A percentile compares a stretch with the other conserved stretches of the same genome.
Conservation (phyloP, 2,329 filamentous ascomycete genomes). For the Stachybotrys elegans region DNA sequence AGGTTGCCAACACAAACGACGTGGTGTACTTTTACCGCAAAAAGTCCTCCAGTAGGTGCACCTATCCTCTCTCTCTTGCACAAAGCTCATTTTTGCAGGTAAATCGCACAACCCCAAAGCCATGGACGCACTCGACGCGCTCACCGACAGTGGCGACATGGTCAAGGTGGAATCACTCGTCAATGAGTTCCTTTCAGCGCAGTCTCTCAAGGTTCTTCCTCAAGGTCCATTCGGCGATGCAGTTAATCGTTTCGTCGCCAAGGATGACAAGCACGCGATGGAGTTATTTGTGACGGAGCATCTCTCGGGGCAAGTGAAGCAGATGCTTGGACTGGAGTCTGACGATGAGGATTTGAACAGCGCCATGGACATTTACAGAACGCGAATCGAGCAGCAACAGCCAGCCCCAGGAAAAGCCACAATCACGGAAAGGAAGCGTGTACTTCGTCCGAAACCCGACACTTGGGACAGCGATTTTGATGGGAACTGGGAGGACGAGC, state of each 20-base stretch:
- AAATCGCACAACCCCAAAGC: conserved; percentile 43
- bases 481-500: conserved; percentile 78
- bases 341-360: conserved; percentile 63
- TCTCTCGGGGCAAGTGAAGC: conserved; percentile 63
- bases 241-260: conserved; percentile 87
- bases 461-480: conserved; percentile 88
- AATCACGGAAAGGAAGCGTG: conserved; percentile 28
- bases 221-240: conserved; percentile 92
- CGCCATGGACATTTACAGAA: conserved; percentile 69
- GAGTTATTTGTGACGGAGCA: conserved; percentile 72
- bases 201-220: conserved; percentile 87
- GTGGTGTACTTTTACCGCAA: conserved; percentile 91
- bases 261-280: conserved; percentile 92
- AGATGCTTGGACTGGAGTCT: conserved; percentile 60
- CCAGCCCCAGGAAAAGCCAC: conserved; percentile 46
- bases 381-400: conserved; percentile 67
- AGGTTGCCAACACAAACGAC: conserved; percentile 89
- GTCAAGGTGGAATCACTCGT: conserved; percentile 88
- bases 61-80: no score
- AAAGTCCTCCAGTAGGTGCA: conserved; percentile 8
- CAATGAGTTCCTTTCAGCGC: conserved; percentile 77
- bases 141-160: conserved; percentile 50
- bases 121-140: conserved; percentile 56
- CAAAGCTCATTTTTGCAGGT: conserved; percentile 15
- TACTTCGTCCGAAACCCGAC: conserved; percentile 69